phyloP scores from a whole-genome alignment of 805 yeast species.

The Lachancea cidri region DNA sequence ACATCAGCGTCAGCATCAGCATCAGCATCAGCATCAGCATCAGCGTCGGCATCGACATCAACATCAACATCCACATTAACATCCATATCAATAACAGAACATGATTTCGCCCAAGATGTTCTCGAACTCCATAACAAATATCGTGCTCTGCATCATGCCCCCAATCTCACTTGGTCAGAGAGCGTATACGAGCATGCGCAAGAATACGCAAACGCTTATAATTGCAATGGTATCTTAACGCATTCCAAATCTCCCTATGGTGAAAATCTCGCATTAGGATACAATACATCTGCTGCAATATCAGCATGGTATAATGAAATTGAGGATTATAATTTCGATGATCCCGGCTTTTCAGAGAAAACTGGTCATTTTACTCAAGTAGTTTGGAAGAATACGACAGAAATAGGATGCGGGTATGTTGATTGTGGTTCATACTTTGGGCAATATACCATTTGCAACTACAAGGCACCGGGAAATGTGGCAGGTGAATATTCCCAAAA shows the following conservation, averaged over 20 bases:
- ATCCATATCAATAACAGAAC: conserved; percentile 3
- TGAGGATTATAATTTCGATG: conserved; percentile 43
- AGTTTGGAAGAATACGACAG: conserved; percentile 60
- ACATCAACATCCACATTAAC: conserved; percentile 13
- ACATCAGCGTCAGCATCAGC: conserved; percentile 1
- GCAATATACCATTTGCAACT: conserved; percentile 64
- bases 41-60: conserved; percentile 14
- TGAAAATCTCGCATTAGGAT: conserved; percentile 79
- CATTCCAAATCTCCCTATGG: conserved; percentile 71
- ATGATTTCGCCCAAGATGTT: conserved; percentile 26
- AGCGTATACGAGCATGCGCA: conserved; percentile 51
- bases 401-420: conserved; percentile 66
- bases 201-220: conserved; percentile 48
- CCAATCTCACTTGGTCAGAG: conserved; percentile 50
- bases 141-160: conserved; percentile 50
- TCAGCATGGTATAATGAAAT: conserved; percentile 76
- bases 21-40: not conserved
- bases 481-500: conserved; percentile 38
- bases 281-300: conserved; percentile 50
- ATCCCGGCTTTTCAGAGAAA: conserved; percentile 40
- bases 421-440: conserved; percentile 48
- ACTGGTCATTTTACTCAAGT: conserved; percentile 82
- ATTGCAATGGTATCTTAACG: conserved; percentile 49
- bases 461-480: conserved; percentile 61
- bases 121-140: conserved; percentile 55